phyloP scores from a whole-genome alignment of 805 yeast genomes.

The Ogataea angusta region DNA sequence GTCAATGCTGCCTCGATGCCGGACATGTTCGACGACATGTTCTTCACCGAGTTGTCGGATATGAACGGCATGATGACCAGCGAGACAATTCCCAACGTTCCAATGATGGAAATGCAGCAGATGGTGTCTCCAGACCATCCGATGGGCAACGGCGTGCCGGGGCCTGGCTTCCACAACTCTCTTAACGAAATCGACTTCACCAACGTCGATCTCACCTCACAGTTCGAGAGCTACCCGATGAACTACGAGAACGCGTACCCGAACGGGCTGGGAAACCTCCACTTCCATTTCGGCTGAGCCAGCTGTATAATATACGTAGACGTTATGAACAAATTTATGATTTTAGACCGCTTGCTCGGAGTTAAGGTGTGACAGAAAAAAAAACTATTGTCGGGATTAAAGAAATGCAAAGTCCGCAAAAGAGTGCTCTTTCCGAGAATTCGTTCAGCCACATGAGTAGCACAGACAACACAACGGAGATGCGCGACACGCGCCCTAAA shows the following conservation, averaged over 20 bases:
- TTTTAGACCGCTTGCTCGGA: slow-evolving; percentile 1
- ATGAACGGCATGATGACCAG: slow-evolving; percentile 19
- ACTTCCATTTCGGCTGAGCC: slow-evolving; percentile 12
- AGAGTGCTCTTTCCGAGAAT: not conserved
- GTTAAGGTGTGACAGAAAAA: not conserved
- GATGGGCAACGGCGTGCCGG: slow-evolving; percentile 8
- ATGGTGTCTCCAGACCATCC: slow-evolving; percentile 9
- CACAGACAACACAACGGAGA: not conserved
- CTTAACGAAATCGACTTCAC: slow-evolving; percentile 38
- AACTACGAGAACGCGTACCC: slow-evolving; percentile 8
- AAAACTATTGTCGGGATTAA: slow-evolving; percentile 6
- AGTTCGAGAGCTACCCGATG: slow-evolving; percentile 21
- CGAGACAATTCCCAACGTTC: slow-evolving; percentile 11
- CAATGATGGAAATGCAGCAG: slow-evolving; percentile 7
- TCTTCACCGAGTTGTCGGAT: slow-evolving; percentile 32
- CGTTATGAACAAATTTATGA: slow-evolving; percentile 2
- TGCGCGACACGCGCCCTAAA: slow-evolving; percentile 6
- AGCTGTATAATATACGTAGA: not conserved
- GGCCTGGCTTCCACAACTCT: slow-evolving; percentile 28
- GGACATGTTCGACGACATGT: slow-evolving; percentile 33
- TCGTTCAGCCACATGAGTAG: not conserved
- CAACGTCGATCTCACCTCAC: slow-evolving; percentile 33
- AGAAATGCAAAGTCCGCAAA: slow-evolving; percentile 4
- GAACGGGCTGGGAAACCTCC: slow-evolving; percentile 20
- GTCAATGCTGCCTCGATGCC: slow-evolving; percentile 16